Conservation (phyloP, 1,139 yeast species). For the Candida gigantensis region DNA sequence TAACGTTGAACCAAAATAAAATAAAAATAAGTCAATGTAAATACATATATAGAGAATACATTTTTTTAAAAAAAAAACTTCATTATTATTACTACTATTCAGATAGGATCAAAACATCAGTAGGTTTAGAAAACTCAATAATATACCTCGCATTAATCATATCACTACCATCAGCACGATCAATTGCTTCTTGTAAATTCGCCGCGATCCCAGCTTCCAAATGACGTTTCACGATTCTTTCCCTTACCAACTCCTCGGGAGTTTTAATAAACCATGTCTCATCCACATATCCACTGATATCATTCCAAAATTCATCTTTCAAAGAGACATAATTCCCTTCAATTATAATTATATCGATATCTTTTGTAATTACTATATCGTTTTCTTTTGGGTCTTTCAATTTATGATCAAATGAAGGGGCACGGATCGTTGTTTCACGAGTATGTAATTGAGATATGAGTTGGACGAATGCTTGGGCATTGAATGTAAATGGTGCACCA, state of each 20-base stretch:
- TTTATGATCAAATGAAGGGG: constrained; percentile 80
- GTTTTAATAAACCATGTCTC: constrained; percentile 51
- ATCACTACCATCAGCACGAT: constrained; percentile 70
- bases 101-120: constrained; percentile 20
- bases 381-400: constrained; percentile 64
- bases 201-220: constrained; percentile 64
- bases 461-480: constrained; percentile 44
- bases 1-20: constrained; percentile 65
- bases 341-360: constrained; percentile 52
- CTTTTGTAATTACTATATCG: constrained; percentile 45
- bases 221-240: constrained; percentile 72
- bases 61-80: background rate
- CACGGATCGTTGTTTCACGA: constrained; percentile 26
- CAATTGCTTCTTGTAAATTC: constrained; percentile 57
- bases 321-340: constrained; percentile 68
- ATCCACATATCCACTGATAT: constrained; percentile 37
- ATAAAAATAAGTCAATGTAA: too few relatives aligned
- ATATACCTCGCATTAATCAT: constrained; percentile 64
- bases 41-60: background rate
- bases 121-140: constrained; percentile 34
- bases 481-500: constrained; percentile 87
- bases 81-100: background rate
- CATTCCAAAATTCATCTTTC: constrained; percentile 51
- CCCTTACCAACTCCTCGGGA: constrained; percentile 46
- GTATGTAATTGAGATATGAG: constrained; percentile 24